Evolutionary conservation across 2,329 filamentous ascomycete genomes (phyloP).

Genomic region (Alternaria triticimaculans): DNA sequence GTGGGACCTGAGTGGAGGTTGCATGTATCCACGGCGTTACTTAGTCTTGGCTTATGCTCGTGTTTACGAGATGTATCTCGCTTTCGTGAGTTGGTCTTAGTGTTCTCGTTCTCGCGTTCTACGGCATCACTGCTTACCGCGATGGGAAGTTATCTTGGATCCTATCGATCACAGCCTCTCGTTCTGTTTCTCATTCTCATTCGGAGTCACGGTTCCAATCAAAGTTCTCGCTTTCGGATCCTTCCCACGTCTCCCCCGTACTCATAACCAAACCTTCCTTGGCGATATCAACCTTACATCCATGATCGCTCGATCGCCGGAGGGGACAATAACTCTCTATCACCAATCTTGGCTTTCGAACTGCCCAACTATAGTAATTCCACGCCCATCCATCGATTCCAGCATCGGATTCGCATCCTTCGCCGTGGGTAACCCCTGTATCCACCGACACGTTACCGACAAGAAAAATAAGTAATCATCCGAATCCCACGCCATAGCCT

Average conservation of each 20-base stretch:
- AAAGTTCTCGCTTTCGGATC: not conserved
- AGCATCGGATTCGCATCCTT: not conserved
- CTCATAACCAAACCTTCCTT: not conserved
- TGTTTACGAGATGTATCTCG: not conserved
- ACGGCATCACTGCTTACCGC: not conserved
- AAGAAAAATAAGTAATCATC: not conserved
- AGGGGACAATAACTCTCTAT: not conserved
- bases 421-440: not conserved
- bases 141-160: not conserved
- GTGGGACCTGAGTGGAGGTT: not conserved
- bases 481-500: not conserved
- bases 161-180: not conserved
- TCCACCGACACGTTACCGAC: not conserved
- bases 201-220: not conserved
- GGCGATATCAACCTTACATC: not conserved
- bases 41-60: not conserved
- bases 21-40: not conserved
- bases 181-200: not conserved
- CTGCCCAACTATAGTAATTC: not conserved
- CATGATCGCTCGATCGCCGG: not conserved
- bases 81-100: not conserved
- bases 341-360: not conserved
- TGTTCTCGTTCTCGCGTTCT: not conserved
- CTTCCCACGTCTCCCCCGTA: not conserved
- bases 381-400: not conserved